These are phyloP conservation scores for Naumovozyma baii DNA, from an alignment of 805 yeast species.

Conservation along the genomic window DNA sequence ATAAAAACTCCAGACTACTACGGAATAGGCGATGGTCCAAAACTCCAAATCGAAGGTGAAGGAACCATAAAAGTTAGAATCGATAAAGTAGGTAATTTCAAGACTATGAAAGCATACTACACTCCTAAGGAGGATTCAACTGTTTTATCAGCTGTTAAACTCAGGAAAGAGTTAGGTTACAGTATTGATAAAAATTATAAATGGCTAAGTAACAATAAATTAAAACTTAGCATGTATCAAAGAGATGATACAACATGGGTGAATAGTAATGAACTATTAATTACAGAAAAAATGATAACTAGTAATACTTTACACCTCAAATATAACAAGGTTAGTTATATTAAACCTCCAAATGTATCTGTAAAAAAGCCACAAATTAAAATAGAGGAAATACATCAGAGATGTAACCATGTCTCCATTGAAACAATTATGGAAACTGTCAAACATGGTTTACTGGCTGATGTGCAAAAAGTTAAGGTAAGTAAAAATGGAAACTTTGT, in stretches of 20 bases:
- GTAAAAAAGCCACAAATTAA: neutral
- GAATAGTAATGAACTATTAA: neutral
- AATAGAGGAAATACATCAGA: constrained; percentile 2
- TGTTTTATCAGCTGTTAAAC: constrained; percentile 2
- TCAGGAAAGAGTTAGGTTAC: constrained; percentile 1
- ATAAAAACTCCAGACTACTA: neutral
- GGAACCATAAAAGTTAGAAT: constrained; percentile 1
- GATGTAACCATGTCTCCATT: constrained; percentile 1
- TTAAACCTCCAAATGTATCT: neutral
- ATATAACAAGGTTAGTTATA: neutral
- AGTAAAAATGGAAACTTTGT: neutral
- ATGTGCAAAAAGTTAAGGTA: neutral
- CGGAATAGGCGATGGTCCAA: constrained; percentile 1
- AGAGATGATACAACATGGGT: constrained; percentile 1
- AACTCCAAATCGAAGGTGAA: neutral
- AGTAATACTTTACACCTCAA: too few species aligned
- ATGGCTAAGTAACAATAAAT: neutral
- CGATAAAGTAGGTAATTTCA: neutral
- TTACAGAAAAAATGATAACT: neutral
- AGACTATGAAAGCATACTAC: neutral
- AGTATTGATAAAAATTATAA: constrained; percentile 1
- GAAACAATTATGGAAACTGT: neutral
- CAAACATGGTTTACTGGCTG: neutral
- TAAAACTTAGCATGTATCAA: neutral
- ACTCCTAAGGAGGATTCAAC: constrained; percentile 4